Base-by-base conservation (phyloP, 495 filamentous ascomycete genomes). In the Hyaloscypha finlandica region DNA sequence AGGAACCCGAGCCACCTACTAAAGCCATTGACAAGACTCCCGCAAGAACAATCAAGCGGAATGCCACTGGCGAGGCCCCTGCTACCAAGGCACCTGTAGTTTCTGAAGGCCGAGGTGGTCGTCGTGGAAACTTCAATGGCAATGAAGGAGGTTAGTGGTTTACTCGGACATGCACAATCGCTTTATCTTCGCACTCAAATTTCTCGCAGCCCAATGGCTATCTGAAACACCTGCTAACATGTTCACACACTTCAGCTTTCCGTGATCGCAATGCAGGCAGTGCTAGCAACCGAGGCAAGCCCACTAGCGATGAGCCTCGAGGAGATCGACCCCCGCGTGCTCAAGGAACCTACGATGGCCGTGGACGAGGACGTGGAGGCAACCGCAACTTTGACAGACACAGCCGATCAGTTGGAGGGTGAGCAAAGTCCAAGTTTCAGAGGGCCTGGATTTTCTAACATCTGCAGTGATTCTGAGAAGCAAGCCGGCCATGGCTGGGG, bases 401-500 rank as follows among this genome's bases (percentile, higher is more conserved):
- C 80, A 89, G 89, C 77, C 89, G 86, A 78, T 85, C 82, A 72
- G 84, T 84, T 74, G 84, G 85, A 73, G 88, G 83, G 92, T 96
- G 87, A 72, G 81, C 72, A 53, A 22, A 48, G 30, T 9, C 65
- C 66, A 42, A 37, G 56, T 64, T 45, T 53, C 60, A 60, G 60
- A 52, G 8, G 51, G 19, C 9, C 59, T 53, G 31, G 22, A 58
- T 30, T 52, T 25, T 19, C 62, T 69, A 55, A 74, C 54, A 32
- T 25, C 42, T 65, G 29, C 63, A 79, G 93, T 71, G 93, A 96
- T 72, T 90, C 93, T 74, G 91, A 92, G 74, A 99, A 98, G 88
- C 91, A 96, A 81, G 89, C 92, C 73, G 88, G 86, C 75, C 91
- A 92, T 75, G 90, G 92, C 69, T 99, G 95, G 95, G 95, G 93